Evolutionary conservation across 2,329 filamentous ascomycete genomes (phyloP).

Genomic region (Penicillium sp.): DNA sequence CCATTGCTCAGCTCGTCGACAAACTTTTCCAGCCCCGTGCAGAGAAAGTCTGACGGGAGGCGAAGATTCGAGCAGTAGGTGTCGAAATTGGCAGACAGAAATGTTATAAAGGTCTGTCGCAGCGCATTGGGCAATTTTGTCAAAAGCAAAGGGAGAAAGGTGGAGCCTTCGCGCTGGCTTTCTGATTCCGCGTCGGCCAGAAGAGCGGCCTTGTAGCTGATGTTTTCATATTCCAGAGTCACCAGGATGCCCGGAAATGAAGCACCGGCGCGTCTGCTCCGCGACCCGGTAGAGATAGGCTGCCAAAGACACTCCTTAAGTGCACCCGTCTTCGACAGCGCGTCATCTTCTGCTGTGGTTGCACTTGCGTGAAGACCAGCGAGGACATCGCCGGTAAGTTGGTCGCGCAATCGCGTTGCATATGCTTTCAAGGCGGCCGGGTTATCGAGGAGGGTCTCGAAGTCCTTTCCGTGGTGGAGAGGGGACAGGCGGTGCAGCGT

Average conservation of each 20-base stretch:
- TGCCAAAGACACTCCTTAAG: constrained; percentile 50
- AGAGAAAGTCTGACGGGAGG: constrained; percentile 47
- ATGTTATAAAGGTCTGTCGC: constrained; percentile 50
- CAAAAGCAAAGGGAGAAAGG: constrained; percentile 51
- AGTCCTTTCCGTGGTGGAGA: constrained; percentile 49
- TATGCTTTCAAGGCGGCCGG: constrained; percentile 43
- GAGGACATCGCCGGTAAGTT: constrained; percentile 50
- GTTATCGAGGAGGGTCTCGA: constrained; percentile 34
- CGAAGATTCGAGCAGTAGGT: constrained; percentile 46
- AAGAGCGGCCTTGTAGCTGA: constrained; percentile 51
- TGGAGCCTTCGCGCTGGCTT: constrained; percentile 37
- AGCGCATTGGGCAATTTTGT: constrained; percentile 52
- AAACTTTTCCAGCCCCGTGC: constrained; percentile 44
- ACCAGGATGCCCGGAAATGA: constrained; percentile 46
- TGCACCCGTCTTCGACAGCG: constrained; percentile 46
- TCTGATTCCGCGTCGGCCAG: constrained; percentile 37
- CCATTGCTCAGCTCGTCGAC: constrained; percentile 19
- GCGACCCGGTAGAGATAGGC: constrained; percentile 25
- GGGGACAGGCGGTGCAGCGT: constrained; percentile 54
- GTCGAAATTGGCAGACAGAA: constrained; percentile 52
- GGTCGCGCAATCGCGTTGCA: constrained; percentile 48
- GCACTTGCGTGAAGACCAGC: constrained; percentile 44
- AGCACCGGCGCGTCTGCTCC: constrained; percentile 25
- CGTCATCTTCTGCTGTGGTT: constrained; percentile 34
- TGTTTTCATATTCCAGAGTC: constrained; percentile 50